Evolutionary conservation across 2,329 filamentous ascomycete species (phyloP), one percentile per base, ranked within the genome.

Genomic region (Colletotrichum musicola): DNA sequence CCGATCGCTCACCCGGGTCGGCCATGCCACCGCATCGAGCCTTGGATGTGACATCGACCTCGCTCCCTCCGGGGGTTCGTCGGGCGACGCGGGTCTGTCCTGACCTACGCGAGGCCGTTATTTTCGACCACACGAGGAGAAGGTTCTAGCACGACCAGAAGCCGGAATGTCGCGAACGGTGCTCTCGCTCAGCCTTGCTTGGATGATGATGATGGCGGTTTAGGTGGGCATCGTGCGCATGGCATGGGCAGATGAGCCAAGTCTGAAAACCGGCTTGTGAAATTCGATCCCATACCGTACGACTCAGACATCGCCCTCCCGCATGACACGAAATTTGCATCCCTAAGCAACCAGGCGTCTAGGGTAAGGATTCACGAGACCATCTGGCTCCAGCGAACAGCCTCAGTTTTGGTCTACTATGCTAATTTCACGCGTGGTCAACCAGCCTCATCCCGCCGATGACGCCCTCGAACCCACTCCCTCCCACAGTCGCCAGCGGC

Each of bases 401-500:
- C 42, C n/a, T 44, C 42, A 44, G n/a, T 44, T 35, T 35, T 35
- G 30, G 30, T 35, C 30, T 35, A 35, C 30, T 35, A 35, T 35
- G 47, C 56, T 50, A 54, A 40, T 51, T 57, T 40, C 50, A 70
- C 7, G 58, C 68, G 12, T 56, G 22, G 10, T 56, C 68, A 50
- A 70, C 64, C 12, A 70, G 64, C 59, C 64, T 70, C 59, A 70
- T 63, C 49, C 54, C 47, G 13, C 68, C 64, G 14, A 70, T 51
- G 44, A 68, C 42, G n/a, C 68, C 68, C 38, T 68, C 50, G 22
- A 70, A 70, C 22, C 55, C 64, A 20, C 55, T 40, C 14, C 59
- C 68, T n/a, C 68, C 68, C 5, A 70, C 40, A 2, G 59, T 64
- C 20, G 42, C 56, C 64, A 70, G 50, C 16, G 68, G 68, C 12